phyloP scores from a whole-genome alignment of 768 basidiomycete genomes.

The Gautieria morchelliformis region DNA sequence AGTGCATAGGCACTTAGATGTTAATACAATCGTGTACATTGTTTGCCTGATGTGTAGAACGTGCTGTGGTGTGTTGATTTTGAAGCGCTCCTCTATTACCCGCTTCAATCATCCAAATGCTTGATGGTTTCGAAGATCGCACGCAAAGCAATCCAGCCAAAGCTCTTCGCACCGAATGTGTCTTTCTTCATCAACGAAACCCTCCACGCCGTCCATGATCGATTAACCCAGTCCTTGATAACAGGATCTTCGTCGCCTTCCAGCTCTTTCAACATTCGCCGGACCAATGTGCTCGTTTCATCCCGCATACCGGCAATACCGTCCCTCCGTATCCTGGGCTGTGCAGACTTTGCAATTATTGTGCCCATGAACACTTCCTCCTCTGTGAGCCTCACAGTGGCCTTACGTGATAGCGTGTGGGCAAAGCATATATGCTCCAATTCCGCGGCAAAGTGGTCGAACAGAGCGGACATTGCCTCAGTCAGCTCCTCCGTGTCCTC shows the following conservation, averaged over 20 bases:
- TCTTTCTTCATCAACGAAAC: constrained; percentile 26
- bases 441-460: constrained; percentile 33
- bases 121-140: too few species aligned
- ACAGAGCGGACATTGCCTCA: constrained; percentile 10
- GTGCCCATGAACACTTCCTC: constrained; percentile 60
- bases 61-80: too few species aligned
- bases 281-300: constrained; percentile 42
- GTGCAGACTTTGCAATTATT: constrained; percentile 52
- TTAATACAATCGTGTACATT: too few species aligned
- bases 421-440: constrained; percentile 38
- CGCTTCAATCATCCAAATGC: too few species aligned
- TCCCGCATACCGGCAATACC: constrained; percentile 51
- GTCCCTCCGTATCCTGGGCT: constrained; percentile 38
- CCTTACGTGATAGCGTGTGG: constrained; percentile 35
- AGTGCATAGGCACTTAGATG: too few species aligned
- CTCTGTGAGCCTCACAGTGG: constrained; percentile 39
- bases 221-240: too few species aligned
- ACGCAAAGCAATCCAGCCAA: constrained; percentile 56
- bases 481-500: constrained; percentile 4
- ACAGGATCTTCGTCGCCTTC: constrained; percentile 35
- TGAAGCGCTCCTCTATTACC: too few species aligned
- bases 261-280: constrained; percentile 39
- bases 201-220: constrained; percentile 48
- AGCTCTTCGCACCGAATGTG: constrained; percentile 49
- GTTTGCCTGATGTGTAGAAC: too few species aligned